Percentiles rank a stretch among this genome's conserved stretches.
Evolutionary conservation across 1,284 basidiomycete genomes (phyloP).

Genomic region (Moesziomyces sp.): DNA sequence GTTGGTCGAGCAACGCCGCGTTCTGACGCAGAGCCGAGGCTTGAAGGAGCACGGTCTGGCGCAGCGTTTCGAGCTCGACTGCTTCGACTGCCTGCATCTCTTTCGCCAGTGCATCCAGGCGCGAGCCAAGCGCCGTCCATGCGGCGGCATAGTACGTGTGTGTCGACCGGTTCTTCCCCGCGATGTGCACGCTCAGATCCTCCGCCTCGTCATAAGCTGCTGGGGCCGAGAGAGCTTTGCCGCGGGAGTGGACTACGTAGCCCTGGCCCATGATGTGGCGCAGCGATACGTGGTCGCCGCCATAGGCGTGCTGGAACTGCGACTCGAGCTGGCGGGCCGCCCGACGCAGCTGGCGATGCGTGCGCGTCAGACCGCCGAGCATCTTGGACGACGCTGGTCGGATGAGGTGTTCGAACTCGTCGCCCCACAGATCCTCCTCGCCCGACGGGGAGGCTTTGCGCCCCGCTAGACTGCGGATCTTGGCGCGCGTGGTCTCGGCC

Average conservation of each 20-base stretch:
- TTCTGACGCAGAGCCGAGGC: slow-evolving; percentile 73
- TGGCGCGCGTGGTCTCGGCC: not conserved
- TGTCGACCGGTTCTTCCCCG: slow-evolving; percentile 54
- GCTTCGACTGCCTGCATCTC: slow-evolving; percentile 48
- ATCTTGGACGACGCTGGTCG: slow-evolving; percentile 54
- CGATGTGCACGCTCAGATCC: slow-evolving; percentile 44
- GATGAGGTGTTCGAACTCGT: slow-evolving; percentile 63
- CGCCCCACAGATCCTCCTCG: slow-evolving; percentile 52
- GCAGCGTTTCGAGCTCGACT: slow-evolving; percentile 52
- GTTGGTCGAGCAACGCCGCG: slow-evolving; percentile 83
- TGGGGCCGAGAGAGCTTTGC: slow-evolving; percentile 16
- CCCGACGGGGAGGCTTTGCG: not conserved
- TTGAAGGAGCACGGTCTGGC: slow-evolving; percentile 42
- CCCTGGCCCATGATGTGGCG: slow-evolving; percentile 61
- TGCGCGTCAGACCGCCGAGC: slow-evolving; percentile 37
- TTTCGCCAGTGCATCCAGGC: slow-evolving; percentile 34
- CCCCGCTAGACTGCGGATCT: slow-evolving; percentile 5
- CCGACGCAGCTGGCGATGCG: slow-evolving; percentile 38
- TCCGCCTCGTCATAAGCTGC: not conserved
- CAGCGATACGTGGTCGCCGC: slow-evolving; percentile 44
- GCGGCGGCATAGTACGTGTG: slow-evolving; percentile 56
- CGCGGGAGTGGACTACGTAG: slow-evolving; percentile 61
- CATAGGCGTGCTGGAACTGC: slow-evolving; percentile 30
- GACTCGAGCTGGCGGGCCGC: slow-evolving; percentile 43
- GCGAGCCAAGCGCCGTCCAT: slow-evolving; percentile 54